Conservation (phyloP, 208 protist genomes). For the Novymonas esmeraldas region DNA sequence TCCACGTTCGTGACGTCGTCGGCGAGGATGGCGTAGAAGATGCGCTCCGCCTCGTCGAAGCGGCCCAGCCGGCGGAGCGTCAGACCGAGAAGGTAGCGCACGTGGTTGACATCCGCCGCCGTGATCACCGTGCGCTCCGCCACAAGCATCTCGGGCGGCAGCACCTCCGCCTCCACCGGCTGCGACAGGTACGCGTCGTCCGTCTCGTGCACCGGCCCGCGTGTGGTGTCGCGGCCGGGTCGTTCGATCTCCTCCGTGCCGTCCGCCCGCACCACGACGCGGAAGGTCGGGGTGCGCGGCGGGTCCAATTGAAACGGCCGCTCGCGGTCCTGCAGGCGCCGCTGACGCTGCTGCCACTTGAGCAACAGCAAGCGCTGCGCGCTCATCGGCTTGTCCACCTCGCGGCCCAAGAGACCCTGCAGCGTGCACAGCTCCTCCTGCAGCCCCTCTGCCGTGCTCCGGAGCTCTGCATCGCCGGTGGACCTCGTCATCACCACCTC, state of each 20-base stretch:
- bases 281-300: slow-evolving; percentile 2
- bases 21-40: slow-evolving; percentile 50
- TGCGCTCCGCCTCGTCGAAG: slow-evolving; percentile 47
- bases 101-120: slow-evolving; percentile 63
- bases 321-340: slow-evolving; percentile 23
- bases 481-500: slow-evolving; percentile 30
- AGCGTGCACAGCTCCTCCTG: slow-evolving; percentile 40
- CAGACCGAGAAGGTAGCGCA: slow-evolving; percentile 70
- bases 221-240: slow-evolving; percentile 14
- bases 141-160: slow-evolving; percentile 12
- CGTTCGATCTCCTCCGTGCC: slow-evolving; percentile 33
- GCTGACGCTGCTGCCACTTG: slow-evolving; percentile 45
- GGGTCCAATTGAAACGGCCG: slow-evolving; percentile 21
- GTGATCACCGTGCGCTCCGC: slow-evolving; percentile 38
- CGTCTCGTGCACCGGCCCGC: slow-evolving; percentile 1
- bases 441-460: slow-evolving; percentile 32
- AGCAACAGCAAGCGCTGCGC: slow-evolving; percentile 29
- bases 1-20: slow-evolving; percentile 59
- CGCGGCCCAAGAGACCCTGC: slow-evolving; percentile 33
- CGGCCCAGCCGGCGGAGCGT: slow-evolving; percentile 48
- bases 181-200: slow-evolving; percentile 28
- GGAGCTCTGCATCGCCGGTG: slow-evolving; percentile 32
- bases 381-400: slow-evolving; percentile 41
- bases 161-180: slow-evolving; percentile 32
- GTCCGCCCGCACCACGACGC: slow-evolving; percentile 27